phyloP scores from a whole-genome alignment of 306 rosid genomes.

The Malus asiatica region DNA sequence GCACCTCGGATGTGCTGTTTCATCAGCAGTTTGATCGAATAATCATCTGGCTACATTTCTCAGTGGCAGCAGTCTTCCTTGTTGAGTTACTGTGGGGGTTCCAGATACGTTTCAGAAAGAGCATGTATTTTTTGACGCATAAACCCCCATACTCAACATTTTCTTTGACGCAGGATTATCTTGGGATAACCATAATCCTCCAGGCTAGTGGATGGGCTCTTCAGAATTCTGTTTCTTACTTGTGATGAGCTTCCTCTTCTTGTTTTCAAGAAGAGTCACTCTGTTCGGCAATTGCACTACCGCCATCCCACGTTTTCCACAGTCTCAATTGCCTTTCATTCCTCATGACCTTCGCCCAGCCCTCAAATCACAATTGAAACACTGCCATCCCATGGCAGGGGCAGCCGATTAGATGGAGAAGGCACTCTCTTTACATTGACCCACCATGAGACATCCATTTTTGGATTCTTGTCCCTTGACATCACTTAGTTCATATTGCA shows the following conservation, averaged over 20 bases:
- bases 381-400: slow-evolving; percentile 74
- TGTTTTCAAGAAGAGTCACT: slow-evolving; percentile 64
- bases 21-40: slow-evolving; percentile 9
- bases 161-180: slow-evolving; percentile 99
- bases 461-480: slow-evolving; percentile 91
- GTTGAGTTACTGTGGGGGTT: slow-evolving; percentile 73
- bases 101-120: slow-evolving; percentile 50
- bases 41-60: slow-evolving; percentile 17
- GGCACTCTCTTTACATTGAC: slow-evolving; percentile 77
- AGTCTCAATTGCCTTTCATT: slow-evolving; percentile 67
- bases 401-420: slow-evolving; percentile 76
- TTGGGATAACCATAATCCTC: slow-evolving; percentile 81
- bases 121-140: slow-evolving; percentile 52
- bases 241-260: slow-evolving; percentile 67
- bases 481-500: slow-evolving; percentile 71
- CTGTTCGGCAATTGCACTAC: slow-evolving; percentile 72
- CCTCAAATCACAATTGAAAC: slow-evolving; percentile 66
- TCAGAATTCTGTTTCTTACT: slow-evolving; percentile 65
- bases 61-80: slow-evolving; percentile 29
- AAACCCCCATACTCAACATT: slow-evolving; percentile 94
- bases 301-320: slow-evolving; percentile 62
- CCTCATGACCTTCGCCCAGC: slow-evolving; percentile 76
- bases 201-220: slow-evolving; percentile 82
- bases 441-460: slow-evolving; percentile 90
- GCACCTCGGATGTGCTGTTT: slow-evolving; percentile 9